A percentile compares a stretch with the other conserved stretches of the same genome.
phyloP scores from a whole-genome alignment of 805 yeast species.

The Candida lessepsii region DNA sequence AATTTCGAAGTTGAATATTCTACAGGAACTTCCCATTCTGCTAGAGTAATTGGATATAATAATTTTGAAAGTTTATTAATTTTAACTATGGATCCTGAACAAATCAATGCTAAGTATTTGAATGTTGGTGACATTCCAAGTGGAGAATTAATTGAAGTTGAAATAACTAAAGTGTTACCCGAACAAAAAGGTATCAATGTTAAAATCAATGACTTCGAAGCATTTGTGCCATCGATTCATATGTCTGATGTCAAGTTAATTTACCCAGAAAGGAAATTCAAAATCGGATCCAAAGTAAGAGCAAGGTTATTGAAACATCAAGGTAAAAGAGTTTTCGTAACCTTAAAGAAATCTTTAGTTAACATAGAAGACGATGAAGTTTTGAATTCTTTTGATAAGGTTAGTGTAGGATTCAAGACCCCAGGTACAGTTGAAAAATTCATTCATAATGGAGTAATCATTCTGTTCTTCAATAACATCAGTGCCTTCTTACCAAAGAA shows the following conservation, averaged over 20 bases:
- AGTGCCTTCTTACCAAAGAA: slow-evolving; percentile 80
- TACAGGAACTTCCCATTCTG: slow-evolving; percentile 65
- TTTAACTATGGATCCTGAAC: slow-evolving; percentile 66
- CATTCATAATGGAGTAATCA: slow-evolving; percentile 74
- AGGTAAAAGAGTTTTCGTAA: slow-evolving; percentile 53
- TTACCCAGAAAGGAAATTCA: slow-evolving; percentile 91
- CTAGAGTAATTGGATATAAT: slow-evolving; percentile 75
- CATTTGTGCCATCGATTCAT: slow-evolving; percentile 69
- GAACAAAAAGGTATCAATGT: slow-evolving; percentile 64
- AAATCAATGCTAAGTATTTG: slow-evolving; percentile 64
- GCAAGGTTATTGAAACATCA: slow-evolving; percentile 64
- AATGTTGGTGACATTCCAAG: slow-evolving; percentile 69
- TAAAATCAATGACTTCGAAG: slow-evolving; percentile 67
- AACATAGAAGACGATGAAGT: slow-evolving; percentile 58
- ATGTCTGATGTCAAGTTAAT: slow-evolving; percentile 80
- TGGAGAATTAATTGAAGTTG: slow-evolving; percentile 63
- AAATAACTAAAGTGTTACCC: slow-evolving; percentile 54
- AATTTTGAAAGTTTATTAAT: slow-evolving; percentile 62
- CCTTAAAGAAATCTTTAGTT: slow-evolving; percentile 83
- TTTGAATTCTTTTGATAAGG: slow-evolving; percentile 38
- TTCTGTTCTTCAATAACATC: slow-evolving; percentile 77
- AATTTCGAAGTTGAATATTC: slow-evolving; percentile 49
- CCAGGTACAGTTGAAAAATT: slow-evolving; percentile 74
- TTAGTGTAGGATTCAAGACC: slow-evolving; percentile 49
- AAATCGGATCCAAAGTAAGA: slow-evolving; percentile 76